phyloP scores from a whole-genome alignment of 202 grass and related monocot genomes.

The Saccharum hybrid region DNA sequence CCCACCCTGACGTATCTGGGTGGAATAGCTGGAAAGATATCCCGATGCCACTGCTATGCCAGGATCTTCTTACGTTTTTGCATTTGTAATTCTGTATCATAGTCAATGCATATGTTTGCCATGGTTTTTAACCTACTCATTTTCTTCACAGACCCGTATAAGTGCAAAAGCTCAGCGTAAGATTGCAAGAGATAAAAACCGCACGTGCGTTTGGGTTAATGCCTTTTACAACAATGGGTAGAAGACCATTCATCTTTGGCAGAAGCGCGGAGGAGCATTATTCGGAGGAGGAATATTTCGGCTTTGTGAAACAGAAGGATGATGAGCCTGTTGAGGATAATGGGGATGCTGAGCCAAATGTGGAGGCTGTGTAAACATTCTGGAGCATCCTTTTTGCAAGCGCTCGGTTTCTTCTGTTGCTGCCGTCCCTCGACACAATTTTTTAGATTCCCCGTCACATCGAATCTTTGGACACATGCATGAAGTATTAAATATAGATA shows the following conservation, averaged over 20 bases:
- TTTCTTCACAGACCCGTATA: constrained; percentile 67
- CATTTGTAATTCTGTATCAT: neutral
- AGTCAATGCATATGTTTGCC: constrained; percentile 2
- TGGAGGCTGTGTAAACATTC: constrained; percentile 32
- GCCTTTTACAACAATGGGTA: constrained; percentile 96
- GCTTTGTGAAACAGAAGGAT: constrained; percentile 35
- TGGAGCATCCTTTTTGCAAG: neutral
- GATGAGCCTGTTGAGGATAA: constrained; percentile 24
- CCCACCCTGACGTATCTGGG: no score
- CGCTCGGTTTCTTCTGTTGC: neutral
- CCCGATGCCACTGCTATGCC: neutral
- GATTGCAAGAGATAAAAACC: constrained; percentile 92
- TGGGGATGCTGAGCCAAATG: constrained; percentile 7
- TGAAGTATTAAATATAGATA: no score
- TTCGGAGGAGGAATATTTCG: constrained; percentile 52
- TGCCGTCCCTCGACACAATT: neutral
- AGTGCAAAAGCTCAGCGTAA: constrained; percentile 96
- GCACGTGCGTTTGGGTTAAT: constrained; percentile 80
- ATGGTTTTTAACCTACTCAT: constrained; percentile 24
- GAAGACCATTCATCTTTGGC: constrained; percentile 71
- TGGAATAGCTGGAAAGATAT: neutral
- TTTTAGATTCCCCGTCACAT: no score
- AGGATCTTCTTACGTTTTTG: neutral
- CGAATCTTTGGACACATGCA: no score
- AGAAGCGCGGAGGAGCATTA: constrained; percentile 66